Percentiles rank a stretch among this genome's conserved stretches.
phyloP scores from a whole-genome alignment of 352 stramenopile species.

The Pseudoperonospora humuli region DNA sequence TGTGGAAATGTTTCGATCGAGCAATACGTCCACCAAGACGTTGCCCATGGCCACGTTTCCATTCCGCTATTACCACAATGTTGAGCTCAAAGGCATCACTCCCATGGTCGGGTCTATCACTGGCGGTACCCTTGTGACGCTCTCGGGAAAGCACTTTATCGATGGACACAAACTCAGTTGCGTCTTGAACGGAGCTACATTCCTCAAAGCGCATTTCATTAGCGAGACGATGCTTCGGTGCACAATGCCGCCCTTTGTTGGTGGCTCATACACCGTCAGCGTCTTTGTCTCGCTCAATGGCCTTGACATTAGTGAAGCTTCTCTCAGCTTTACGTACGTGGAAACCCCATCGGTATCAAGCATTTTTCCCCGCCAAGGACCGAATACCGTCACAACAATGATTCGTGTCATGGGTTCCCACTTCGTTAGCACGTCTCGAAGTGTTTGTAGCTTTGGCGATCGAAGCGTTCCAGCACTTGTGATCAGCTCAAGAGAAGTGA shows the following conservation, averaged over 20 bases:
- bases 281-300: slow-evolving; percentile 32
- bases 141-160: slow-evolving; percentile 29
- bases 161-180: slow-evolving; percentile 24
- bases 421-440: slow-evolving; percentile 21
- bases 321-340: slow-evolving; percentile 21
- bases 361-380: slow-evolving; percentile 24
- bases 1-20: slow-evolving; percentile 19
- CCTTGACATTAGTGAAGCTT: slow-evolving; percentile 20
- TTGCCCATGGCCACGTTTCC: slow-evolving; percentile 13
- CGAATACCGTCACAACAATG: slow-evolving; percentile 19
- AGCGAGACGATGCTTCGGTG: slow-evolving; percentile 25
- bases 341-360: slow-evolving; percentile 21
- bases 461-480: slow-evolving; percentile 25
- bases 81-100: slow-evolving; percentile 15
- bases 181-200: slow-evolving; percentile 19
- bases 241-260: slow-evolving; percentile 13
- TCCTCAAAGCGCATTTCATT: slow-evolving; percentile 22
- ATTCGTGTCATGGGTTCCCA: slow-evolving; percentile 23
- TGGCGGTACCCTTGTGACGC: slow-evolving; percentile 26
- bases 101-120: slow-evolving; percentile 15
- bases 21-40: background rate
- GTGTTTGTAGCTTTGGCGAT: slow-evolving; percentile 24
- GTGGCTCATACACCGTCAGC: slow-evolving; percentile 5
- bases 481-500: slow-evolving; percentile 22
- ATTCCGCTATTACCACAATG: slow-evolving; percentile 28